Conservation (phyloP, 2,329 filamentous ascomycete genomes). For the Scytalidium lignicola region DNA sequence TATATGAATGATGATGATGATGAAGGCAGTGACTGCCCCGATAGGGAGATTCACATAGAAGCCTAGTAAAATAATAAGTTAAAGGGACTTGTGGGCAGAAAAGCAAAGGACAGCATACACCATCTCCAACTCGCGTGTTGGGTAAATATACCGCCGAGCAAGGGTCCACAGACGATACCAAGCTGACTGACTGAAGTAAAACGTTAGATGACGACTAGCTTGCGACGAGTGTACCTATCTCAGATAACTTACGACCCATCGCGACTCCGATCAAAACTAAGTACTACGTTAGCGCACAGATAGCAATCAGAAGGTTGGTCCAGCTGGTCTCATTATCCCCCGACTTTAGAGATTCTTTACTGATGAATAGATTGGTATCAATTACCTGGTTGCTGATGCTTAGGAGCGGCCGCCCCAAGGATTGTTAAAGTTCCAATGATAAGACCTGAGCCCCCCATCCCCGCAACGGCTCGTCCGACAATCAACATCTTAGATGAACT, state of each 20-base stretch:
- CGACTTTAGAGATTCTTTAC: not conserved
- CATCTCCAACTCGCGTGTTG: slow-evolving; percentile 10
- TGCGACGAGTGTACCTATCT: no score
- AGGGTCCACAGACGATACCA: slow-evolving; percentile 5
- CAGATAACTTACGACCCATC: no score
- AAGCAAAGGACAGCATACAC: no score
- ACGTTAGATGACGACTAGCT: no score
- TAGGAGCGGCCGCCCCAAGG: slow-evolving; percentile 31
- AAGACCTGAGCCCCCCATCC: slow-evolving; percentile 45
- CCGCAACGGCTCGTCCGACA: slow-evolving; percentile 47
- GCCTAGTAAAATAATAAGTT: no score
- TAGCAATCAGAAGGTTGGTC: not conserved
- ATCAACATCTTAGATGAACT: slow-evolving; percentile 47
- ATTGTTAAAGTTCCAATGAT: slow-evolving; percentile 47
- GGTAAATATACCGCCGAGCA: slow-evolving; percentile 10
- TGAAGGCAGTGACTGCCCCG: slow-evolving; percentile 26
- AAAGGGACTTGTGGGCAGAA: no score
- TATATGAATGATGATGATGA: slow-evolving; percentile 31
- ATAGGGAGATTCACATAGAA: slow-evolving; percentile 35
- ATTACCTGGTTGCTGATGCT: no score
- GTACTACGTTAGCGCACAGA: not conserved
- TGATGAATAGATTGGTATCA: slow-evolving; percentile 1
- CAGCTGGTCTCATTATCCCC: no score
- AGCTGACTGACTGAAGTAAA: no score
- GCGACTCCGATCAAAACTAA: not conserved